Conservation (phyloP, 148 eudicot species). For the Fallopia convolvulus region DNA sequence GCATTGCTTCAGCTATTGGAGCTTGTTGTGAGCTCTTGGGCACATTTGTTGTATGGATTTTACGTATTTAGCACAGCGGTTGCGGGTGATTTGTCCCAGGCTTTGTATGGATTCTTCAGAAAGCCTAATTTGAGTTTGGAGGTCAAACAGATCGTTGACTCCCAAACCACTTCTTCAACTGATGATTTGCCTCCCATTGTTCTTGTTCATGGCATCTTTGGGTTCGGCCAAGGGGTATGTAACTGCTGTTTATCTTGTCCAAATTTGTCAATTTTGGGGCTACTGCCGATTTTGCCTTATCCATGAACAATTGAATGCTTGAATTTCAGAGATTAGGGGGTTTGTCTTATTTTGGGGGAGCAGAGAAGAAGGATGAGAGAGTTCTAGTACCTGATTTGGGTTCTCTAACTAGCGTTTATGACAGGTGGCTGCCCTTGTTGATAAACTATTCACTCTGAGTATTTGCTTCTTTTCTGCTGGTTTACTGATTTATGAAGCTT, state of each 20-base stretch:
- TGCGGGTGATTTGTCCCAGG: constrained; percentile 81
- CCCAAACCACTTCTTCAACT: constrained; percentile 17
- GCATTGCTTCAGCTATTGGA: constrained; percentile 52
- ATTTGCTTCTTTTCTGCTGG: constrained; percentile 7
- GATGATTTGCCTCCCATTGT: constrained; percentile 87
- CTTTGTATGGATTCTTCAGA: constrained; percentile 37
- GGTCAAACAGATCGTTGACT: constrained; percentile 25
- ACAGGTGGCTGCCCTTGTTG: constrained; percentile 40
- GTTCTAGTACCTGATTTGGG: constrained; percentile 97
- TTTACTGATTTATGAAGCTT: background rate
- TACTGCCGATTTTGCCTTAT: background rate
- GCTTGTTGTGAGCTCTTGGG: constrained; percentile 78
- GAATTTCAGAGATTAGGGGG: constrained; percentile 70
- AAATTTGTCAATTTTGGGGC: background rate
- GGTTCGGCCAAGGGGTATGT: constrained; percentile 95
- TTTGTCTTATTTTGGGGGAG: constrained; percentile 88
- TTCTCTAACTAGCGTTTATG: constrained; percentile 82
- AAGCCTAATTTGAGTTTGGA: constrained; percentile 28
- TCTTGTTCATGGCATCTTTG: constrained; percentile 88
- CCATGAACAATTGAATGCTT: constrained; percentile 9
- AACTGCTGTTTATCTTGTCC: background rate
- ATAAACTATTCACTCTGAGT: background rate
- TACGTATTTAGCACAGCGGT: constrained; percentile 91
- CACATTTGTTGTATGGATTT: constrained; percentile 78
- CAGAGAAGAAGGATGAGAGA: constrained; percentile 92